Base-by-base conservation (phyloP, 2,329 filamentous ascomycete species). In the Aureobasidium sp. region DNA sequence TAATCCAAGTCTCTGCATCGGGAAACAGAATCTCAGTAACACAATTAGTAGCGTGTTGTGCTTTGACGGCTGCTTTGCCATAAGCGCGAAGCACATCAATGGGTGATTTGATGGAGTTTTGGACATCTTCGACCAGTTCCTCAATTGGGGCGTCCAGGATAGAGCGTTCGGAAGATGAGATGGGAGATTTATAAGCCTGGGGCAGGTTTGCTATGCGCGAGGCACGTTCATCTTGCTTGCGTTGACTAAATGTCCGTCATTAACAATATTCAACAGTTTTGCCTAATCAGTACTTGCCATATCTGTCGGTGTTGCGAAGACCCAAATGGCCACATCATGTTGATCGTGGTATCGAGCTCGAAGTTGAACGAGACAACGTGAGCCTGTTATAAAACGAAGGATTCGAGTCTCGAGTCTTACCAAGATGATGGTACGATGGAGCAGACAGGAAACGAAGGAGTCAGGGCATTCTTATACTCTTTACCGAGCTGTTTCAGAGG, bases 41-140 rank as follows among this genome's bases (percentile, higher is more conserved):
- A 70, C 90, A 95, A 73, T 97, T 97, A 2, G 91, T 96, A 75
- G 88, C 88, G 65, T 87, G 82, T 39, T 97, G 93, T 1, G 91
- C 92, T 70, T 86, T 87, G 58, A 96, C 73, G 0, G 92, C 89
- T 22, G 93, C 87, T 74, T 95, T 96, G 69, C 89, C 89, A 72
- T 97, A 97, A 12, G 91, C 86, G 64, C 81, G 85, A n/a, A 97
- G 84, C 51, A 97, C 83, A 64, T 91, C 86, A 27, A 87, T 72
- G 0, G 92, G 87, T 14, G 82, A 81, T 53, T 85, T 78, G 59
- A 79, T 76, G 48, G 86, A 82, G n/a, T 84, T 82, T 36, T 93
- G 90, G 3, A 96, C 88, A 76, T 88, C 84, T 64, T 86, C 76
- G 6, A 96, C 91, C 3, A 96, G 84, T 62, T 88, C 81, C 66